Evolutionary conservation across 805 yeast genomes (phyloP).

Genomic region (Nakazawaea molendinolei): DNA sequence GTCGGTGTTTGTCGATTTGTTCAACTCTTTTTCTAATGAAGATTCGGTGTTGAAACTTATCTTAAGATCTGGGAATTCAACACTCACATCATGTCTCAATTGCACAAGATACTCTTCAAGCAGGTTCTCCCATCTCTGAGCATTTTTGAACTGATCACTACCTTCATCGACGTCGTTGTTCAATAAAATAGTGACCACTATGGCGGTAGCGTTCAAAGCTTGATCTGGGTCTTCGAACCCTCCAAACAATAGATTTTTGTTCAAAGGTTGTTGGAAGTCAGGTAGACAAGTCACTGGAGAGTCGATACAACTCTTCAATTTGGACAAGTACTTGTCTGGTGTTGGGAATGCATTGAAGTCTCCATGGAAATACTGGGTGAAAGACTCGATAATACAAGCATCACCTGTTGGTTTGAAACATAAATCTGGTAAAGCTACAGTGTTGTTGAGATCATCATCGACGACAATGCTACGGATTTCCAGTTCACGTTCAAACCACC

Average conservation of each 20-base stretch:
- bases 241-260: constrained; percentile 66
- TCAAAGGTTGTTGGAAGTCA: constrained; percentile 83
- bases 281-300: constrained; percentile 91
- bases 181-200: constrained; percentile 68
- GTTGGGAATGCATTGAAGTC: constrained; percentile 37
- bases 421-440: constrained; percentile 44
- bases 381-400: constrained; percentile 77
- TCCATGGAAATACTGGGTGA: constrained; percentile 82
- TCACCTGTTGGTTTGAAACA: constrained; percentile 83
- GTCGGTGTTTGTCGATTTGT: constrained; percentile 77
- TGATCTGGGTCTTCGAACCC: constrained; percentile 36
- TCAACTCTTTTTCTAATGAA: constrained; percentile 79
- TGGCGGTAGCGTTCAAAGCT: constrained; percentile 58
- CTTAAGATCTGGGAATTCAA: constrained; percentile 38
- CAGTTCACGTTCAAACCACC: constrained; percentile 86
- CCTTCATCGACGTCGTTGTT: constrained; percentile 42
- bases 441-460: constrained; percentile 16
- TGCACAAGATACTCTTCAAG: constrained; percentile 48
- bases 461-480: constrained; percentile 34
- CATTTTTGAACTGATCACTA: constrained; percentile 31
- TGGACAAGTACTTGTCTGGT: constrained; percentile 47
- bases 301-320: constrained; percentile 54
- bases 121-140: constrained; percentile 64
- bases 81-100: constrained; percentile 21
- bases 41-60: constrained; percentile 76